Evolutionary conservation across 169 alveolate species (phyloP).

Genomic region (Eimeria sp.): DNA sequence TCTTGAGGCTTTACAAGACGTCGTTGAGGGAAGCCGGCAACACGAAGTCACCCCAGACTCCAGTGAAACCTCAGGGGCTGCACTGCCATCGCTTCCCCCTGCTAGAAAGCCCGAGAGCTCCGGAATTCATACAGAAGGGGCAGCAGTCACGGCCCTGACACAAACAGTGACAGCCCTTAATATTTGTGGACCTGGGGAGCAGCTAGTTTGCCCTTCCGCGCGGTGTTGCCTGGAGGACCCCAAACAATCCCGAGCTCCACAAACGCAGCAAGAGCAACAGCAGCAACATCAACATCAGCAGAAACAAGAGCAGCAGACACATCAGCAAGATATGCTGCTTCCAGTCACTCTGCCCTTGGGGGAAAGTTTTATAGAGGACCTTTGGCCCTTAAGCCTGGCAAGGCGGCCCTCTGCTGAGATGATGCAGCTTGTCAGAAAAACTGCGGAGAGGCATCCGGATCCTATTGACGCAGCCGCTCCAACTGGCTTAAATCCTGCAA

Average conservation of each 20-base stretch:
- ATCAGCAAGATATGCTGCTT: background rate
- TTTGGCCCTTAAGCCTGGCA: background rate
- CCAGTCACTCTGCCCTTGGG: background rate
- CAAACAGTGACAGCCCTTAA: background rate
- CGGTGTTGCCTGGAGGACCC: background rate
- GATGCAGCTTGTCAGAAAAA: conserved; percentile 31
- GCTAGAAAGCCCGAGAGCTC: background rate
- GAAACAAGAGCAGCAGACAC: background rate
- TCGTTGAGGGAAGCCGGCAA: background rate
- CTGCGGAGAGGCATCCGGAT: background rate
- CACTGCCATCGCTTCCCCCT: background rate
- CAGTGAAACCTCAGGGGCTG: background rate
- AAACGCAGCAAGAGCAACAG: background rate
- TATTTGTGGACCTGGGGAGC: background rate
- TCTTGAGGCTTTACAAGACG: background rate
- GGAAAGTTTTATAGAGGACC: background rate
- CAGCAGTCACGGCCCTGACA: background rate
- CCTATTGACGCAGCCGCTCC: background rate
- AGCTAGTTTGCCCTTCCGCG: background rate
- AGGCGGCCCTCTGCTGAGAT: conserved; percentile 31
- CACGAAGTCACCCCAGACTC: background rate
- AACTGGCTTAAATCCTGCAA: background rate
- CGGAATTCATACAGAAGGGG: background rate
- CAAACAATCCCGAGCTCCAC: background rate
- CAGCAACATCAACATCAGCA: conserved; percentile 9